Evolutionary conservation across 1,284 basidiomycete genomes (phyloP), one percentile per base, ranked within the genome.

Genomic region (Uromyces viciae-fabae): DNA sequence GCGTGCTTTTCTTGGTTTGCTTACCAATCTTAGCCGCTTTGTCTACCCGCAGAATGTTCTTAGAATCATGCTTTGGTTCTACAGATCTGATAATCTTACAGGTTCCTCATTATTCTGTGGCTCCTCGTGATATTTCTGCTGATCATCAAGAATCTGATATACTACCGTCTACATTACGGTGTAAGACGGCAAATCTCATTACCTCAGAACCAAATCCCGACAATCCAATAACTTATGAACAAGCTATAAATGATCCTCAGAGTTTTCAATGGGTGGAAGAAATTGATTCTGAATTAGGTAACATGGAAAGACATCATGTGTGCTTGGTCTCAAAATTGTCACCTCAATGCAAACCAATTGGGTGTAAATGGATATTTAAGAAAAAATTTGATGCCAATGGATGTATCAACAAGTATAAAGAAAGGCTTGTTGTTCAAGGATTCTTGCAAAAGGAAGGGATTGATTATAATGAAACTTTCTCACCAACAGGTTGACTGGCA

Each of bases 361-460:
- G 17, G 1, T 40, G 36, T 33, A 77, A 49, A 49, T 77, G 75
- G 75, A 62, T 77, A 15, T 77, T 77, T 33, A 62, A 56, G 42
- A 49, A 36, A 8, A 77, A 77, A 46, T 33, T 49, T 28, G 60
- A 77, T 38, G 40, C 31, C 36, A 43, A 43, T 54, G 75, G 75
- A 5, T 36, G 68, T 33, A 22, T 77, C 8, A 42, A 31, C 19
- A 46, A 66, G 62, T 54, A 31, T 22, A 77, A 77, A 28, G 75
- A 40, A 4, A 15, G 75, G 36, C 40, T 66, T n/a, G 38, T 64
- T 42, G 43, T 68, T 36, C 11, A 46, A 33, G 75, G 75, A 28
- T 77, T 77, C 28, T 36, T 43, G 7, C 75, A 78, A 42, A 68
- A 49, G 69, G 75, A 78, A 58, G 75, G 75, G 2, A 56, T 77